Conservation (phyloP, 2,329 filamentous ascomycete species). For the Alternaria brassicicola region DNA sequence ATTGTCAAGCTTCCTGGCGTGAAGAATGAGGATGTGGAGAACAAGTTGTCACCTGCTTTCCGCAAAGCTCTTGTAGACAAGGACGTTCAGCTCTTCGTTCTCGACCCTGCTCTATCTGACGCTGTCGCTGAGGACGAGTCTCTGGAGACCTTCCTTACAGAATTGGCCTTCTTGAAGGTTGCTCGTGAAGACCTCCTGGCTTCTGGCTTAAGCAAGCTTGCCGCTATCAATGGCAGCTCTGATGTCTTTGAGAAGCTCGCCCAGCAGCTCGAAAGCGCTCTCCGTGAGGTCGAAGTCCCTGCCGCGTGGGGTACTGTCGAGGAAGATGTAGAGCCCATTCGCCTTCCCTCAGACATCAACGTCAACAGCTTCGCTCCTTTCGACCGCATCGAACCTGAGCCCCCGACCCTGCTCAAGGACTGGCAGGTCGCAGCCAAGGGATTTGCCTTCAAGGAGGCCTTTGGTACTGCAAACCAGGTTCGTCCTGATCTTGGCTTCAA, state of each 20-base stretch:
- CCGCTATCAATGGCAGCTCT: slow-evolving; percentile 62
- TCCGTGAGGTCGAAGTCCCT: slow-evolving; percentile 77
- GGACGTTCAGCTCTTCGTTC: slow-evolving; percentile 71
- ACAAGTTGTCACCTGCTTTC: slow-evolving; percentile 74
- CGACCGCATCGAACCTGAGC: slow-evolving; percentile 75
- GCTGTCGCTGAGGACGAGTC: slow-evolving; percentile 69
- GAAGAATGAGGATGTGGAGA: slow-evolving; percentile 89
- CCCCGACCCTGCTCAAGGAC: slow-evolving; percentile 68
- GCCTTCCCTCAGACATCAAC: slow-evolving; percentile 69
- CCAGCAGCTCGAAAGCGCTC: slow-evolving; percentile 67
- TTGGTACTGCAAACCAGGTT: slow-evolving; percentile 72
- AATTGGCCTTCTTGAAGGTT: slow-evolving; percentile 83
- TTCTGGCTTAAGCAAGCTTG: slow-evolving; percentile 70
- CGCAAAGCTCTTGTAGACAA: slow-evolving; percentile 75
- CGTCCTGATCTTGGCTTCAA: slow-evolving; percentile 86
- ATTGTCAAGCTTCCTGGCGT: slow-evolving; percentile 77
- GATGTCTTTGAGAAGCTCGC: slow-evolving; percentile 67
- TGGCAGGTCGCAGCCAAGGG: slow-evolving; percentile 88
- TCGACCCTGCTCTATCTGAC: slow-evolving; percentile 73
- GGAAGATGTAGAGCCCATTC: slow-evolving; percentile 59
- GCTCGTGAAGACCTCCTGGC: slow-evolving; percentile 70
- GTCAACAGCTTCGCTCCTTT: slow-evolving; percentile 83
- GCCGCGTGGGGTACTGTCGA: slow-evolving; percentile 79
- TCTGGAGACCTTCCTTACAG: slow-evolving; percentile 70
- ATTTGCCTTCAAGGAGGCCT: slow-evolving; percentile 93